Conservation (phyloP, 2,329 filamentous ascomycete genomes). For the Ophiostoma triangulosporum region DNA sequence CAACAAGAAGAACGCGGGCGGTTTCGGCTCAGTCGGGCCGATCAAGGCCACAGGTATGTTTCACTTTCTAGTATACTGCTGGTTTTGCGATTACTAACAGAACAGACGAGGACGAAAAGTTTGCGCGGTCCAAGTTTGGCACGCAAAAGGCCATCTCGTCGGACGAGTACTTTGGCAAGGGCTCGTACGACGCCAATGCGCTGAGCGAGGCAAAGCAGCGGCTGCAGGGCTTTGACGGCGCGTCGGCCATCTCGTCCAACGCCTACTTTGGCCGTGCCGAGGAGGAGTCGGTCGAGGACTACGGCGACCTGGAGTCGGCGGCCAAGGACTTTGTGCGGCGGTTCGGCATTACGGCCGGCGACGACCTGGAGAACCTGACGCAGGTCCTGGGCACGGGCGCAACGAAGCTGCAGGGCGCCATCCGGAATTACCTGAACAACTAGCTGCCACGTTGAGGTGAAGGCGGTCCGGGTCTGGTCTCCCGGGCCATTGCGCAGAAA, state of each 20-base stretch:
- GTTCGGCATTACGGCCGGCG: slow-evolving; percentile 89
- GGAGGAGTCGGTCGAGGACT: slow-evolving; percentile 58
- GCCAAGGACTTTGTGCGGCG: slow-evolving; percentile 93
- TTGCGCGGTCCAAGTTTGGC: slow-evolving; percentile 80
- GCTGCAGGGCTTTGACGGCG: slow-evolving; percentile 85
- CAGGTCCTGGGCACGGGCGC: slow-evolving; percentile 77
- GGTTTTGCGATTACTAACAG: slow-evolving; percentile 16
- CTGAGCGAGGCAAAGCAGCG: slow-evolving; percentile 78
- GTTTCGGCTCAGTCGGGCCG: slow-evolving; percentile 75
- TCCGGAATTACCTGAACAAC: slow-evolving; percentile 49
- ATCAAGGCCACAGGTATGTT: slow-evolving; percentile 42
- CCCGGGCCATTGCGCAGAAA: too few relatives aligned
- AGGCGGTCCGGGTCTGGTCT: too few relatives aligned
- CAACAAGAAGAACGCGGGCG: slow-evolving; percentile 58
- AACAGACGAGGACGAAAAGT: slow-evolving; percentile 60
- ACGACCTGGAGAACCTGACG: slow-evolving; percentile 85
- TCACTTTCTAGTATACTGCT: slow-evolving; percentile 12
- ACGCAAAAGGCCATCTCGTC: slow-evolving; percentile 91
- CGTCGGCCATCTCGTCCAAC: slow-evolving; percentile 84
- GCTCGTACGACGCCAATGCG: slow-evolving; percentile 64
- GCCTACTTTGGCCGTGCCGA: slow-evolving; percentile 94
- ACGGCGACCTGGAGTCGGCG: slow-evolving; percentile 81
- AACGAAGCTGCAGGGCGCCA: slow-evolving; percentile 64
- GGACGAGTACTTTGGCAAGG: slow-evolving; percentile 95
- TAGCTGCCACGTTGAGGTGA: slow-evolving; percentile 20